These are phyloP conservation scores for Chalciporus sphaerocephalus DNA, from an alignment of 768 basidiomycete genomes.

Conservation along the genomic window DNA sequence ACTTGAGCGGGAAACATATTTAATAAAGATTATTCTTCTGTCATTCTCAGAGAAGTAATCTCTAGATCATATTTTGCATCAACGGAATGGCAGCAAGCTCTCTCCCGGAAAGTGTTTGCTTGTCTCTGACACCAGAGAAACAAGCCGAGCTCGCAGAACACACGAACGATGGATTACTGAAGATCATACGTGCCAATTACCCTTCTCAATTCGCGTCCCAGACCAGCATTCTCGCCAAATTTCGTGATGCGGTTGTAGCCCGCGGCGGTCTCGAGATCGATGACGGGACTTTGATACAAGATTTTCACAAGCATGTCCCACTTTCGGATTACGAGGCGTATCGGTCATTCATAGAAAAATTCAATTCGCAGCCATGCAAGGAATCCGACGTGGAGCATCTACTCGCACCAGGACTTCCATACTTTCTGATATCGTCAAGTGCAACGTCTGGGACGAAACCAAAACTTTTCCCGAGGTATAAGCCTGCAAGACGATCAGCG, in stretches of 20 bases:
- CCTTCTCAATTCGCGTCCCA: constrained; percentile 4
- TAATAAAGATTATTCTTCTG: too few relatives aligned
- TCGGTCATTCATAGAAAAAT: constrained; percentile 12
- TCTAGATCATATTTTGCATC: too few relatives aligned
- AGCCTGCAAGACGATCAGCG: neutral
- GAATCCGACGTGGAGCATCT: constrained; percentile 15
- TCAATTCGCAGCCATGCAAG: constrained; percentile 15
- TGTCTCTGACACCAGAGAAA: neutral
- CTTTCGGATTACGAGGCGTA: constrained; percentile 15
- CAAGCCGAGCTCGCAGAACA: neutral
- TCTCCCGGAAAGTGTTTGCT: too few relatives aligned
- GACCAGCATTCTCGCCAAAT: constrained; percentile 1
- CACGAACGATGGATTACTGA: neutral
- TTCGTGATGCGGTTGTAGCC: constrained; percentile 6
- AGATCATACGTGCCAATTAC: constrained; percentile 9
- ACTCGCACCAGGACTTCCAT: constrained; percentile 19
- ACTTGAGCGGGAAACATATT: too few relatives aligned
- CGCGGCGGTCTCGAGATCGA: constrained; percentile 3
- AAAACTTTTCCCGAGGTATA: constrained; percentile 11
- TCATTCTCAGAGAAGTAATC: too few relatives aligned
- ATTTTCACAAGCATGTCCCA: constrained; percentile 9
- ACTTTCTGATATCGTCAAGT: constrained; percentile 8
- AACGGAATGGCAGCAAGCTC: too few relatives aligned
- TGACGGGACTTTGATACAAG: constrained; percentile 1
- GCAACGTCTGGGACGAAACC: constrained; percentile 11